Evolutionary conservation across 2,329 filamentous ascomycete genomes (phyloP).

Genomic region (Colletotrichum lini): DNA sequence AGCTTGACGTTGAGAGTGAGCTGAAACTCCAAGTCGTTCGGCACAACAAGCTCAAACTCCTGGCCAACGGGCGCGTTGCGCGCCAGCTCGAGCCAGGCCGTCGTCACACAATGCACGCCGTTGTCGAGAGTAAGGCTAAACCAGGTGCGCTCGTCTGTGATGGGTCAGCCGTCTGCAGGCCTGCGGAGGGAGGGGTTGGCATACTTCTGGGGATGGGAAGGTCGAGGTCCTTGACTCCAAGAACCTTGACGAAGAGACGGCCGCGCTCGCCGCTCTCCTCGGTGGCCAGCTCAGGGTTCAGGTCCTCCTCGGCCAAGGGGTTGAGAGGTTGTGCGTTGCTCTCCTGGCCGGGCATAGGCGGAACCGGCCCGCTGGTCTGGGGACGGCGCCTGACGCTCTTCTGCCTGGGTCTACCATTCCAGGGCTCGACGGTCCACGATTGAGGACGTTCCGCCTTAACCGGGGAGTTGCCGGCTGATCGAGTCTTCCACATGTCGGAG

Average conservation of each 20-base stretch:
- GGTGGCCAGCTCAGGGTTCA: conserved; percentile 67
- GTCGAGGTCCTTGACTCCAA: conserved; percentile 96
- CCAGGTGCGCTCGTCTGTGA: conserved; percentile 85
- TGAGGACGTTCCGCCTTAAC: conserved; percentile 85
- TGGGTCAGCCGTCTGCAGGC: conserved; percentile 45
- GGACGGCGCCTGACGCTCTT: conserved; percentile 74
- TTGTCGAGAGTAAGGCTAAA: conserved; percentile 99
- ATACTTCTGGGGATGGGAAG: conserved; percentile 91
- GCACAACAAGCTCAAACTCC: conserved; percentile 97
- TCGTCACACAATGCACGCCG: conserved; percentile 97
- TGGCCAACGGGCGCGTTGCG: conserved; percentile 95
- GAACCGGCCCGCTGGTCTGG: conserved; percentile 73
- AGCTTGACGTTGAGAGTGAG: conserved; percentile 96
- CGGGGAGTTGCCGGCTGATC: conserved; percentile 78
- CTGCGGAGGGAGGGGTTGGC: conserved; percentile 44
- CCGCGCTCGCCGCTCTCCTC: conserved; percentile 91
- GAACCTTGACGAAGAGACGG: conserved; percentile 97
- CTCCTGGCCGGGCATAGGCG: conserved; percentile 89
- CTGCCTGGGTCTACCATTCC: conserved; percentile 86
- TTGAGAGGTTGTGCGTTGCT: conserved; percentile 80
- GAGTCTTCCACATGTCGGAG: conserved; percentile 68
- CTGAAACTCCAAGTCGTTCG: conserved; percentile 99
- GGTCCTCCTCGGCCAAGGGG: conserved; percentile 79
- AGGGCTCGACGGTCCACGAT: conserved; percentile 97
- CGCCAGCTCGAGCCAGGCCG: conserved; percentile 92